phyloP scores from a whole-genome alignment of 2,329 filamentous ascomycete genomes.

The Cercospora zeae-maydis region DNA sequence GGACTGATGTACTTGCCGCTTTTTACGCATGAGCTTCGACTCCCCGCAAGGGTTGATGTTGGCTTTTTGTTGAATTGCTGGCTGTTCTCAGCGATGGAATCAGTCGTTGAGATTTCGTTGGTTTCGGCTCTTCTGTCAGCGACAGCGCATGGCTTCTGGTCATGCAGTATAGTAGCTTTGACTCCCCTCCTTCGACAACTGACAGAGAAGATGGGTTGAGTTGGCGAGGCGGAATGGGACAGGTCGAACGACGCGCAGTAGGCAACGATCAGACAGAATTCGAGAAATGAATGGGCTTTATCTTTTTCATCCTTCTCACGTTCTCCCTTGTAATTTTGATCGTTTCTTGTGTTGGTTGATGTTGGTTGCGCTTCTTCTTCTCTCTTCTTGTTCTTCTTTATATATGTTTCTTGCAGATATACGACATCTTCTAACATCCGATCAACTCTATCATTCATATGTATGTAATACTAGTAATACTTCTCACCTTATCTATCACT shows the following conservation, averaged over 20 bases:
- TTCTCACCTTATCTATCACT: no score
- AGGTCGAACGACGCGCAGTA: background rate
- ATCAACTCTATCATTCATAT: no score
- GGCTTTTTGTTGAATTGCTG: background rate
- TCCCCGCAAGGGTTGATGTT: slow-evolving; percentile 5
- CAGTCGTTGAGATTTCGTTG: background rate
- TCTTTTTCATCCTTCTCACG: no score
- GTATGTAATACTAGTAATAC: no score
- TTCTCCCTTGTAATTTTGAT: no score
- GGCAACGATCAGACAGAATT: background rate
- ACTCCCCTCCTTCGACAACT: background rate
- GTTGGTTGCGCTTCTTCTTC: no score
- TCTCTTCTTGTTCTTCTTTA: no score
- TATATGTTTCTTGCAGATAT: no score
- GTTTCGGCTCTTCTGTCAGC: no score
- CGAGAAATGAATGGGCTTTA: background rate
- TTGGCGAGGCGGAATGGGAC: background rate
- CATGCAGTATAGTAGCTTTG: slow-evolving; percentile 6
- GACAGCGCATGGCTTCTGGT: no score
- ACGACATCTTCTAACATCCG: no score
- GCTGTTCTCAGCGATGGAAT: background rate
- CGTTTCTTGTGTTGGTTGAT: no score
- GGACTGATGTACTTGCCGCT: background rate
- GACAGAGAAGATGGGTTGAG: background rate
- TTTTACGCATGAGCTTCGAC: background rate